Base-by-base conservation (phyloP, 2,329 filamentous ascomycete species). In the Aspergillus texensis region DNA sequence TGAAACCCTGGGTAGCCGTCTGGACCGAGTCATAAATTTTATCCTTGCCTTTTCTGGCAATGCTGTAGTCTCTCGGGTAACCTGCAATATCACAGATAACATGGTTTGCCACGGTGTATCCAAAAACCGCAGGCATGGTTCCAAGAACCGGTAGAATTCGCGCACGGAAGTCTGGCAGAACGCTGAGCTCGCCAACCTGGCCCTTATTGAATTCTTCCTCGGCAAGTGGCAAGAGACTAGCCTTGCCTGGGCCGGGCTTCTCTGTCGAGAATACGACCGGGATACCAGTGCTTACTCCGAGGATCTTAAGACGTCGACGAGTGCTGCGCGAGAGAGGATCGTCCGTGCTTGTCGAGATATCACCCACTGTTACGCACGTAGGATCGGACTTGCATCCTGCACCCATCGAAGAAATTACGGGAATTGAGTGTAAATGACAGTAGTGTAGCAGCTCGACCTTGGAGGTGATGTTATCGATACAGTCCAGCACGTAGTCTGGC, bases 381-480 rank as follows among this genome's bases (percentile, higher is more conserved):
- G 88, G 88, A 70, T 90, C 88, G 4, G 92, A 94, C 82, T 98
- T 99, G 79, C 93, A 97, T 0, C 93, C 95, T 0, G 95, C 95
- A 0, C 95, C 95, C 94, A 98, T 98, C 36, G 93, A 92, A 19
- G 93, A 95, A 66, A 99, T 94, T 32, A 99, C 93, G 0, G 88
- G 90, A 30, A 98, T 82, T 1, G 85, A 83, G 74, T 93, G 86
- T 65, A 89, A 86, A 75, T 94, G 85, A 79, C 95, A 99, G 80
- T 96, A 96, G 72, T 93, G 89, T 46, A 99, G 83, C 60, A 99
- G 82, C 21, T 90, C 91, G 3, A 99, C 94, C 81, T 99, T 99
- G 60, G 93, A 96, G 58, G 97, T 92, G 66, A 99, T 98, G 75
- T 99, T 98, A 78, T 99, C 95, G 69, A 99, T 99, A 26, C 94